These are phyloP conservation scores for Paraphoma sp. DNA, from an alignment of 2,329 filamentous ascomycete species.

Conservation along the genomic window DNA sequence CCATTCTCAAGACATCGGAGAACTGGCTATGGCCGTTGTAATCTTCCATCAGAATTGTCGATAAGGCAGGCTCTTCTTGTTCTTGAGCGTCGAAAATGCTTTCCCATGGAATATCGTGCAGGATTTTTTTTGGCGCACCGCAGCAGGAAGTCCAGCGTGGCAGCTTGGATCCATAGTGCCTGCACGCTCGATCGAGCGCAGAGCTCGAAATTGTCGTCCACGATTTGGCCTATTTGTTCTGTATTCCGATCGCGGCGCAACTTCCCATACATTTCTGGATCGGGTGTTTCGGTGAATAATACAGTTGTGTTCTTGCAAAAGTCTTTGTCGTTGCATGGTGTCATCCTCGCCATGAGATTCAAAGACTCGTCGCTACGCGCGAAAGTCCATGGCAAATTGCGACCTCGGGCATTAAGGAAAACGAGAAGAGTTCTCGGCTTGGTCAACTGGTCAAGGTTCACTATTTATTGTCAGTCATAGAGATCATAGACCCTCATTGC, in stretches of 20 bases:
- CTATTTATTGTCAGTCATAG: slow-evolving; percentile 4
- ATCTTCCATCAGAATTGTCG: too few species aligned
- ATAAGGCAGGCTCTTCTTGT: too few species aligned
- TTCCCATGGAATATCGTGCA: too few species aligned
- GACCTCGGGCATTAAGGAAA: slow-evolving; percentile 8
- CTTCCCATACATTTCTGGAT: too few species aligned
- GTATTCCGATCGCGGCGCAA: too few species aligned
- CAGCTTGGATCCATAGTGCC: slow-evolving; percentile 1
- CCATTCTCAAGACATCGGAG: too few species aligned
- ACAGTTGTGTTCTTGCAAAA: too few species aligned
- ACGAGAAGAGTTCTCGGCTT: slow-evolving; percentile 2
- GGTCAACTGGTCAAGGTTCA: slow-evolving; percentile 14
- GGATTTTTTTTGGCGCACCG: too few species aligned
- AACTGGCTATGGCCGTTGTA: too few species aligned
- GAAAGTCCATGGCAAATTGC: slow-evolving; percentile 5
- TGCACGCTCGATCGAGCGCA: slow-evolving; percentile 1
- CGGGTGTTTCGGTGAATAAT: too few species aligned
- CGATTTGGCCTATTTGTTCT: slow-evolving; percentile 1
- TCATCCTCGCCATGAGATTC: neutral
- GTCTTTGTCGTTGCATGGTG: neutral
- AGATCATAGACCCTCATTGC: neutral
- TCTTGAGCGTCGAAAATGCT: too few species aligned
- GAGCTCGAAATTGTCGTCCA: neutral
- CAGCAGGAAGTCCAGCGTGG: neutral
- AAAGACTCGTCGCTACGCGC: slow-evolving; percentile 1